Evolutionary conservation across 2,329 filamentous ascomycete genomes (phyloP), one percentile per base, ranked within the genome.

Genomic region (Paramyrothecium roridum): DNA sequence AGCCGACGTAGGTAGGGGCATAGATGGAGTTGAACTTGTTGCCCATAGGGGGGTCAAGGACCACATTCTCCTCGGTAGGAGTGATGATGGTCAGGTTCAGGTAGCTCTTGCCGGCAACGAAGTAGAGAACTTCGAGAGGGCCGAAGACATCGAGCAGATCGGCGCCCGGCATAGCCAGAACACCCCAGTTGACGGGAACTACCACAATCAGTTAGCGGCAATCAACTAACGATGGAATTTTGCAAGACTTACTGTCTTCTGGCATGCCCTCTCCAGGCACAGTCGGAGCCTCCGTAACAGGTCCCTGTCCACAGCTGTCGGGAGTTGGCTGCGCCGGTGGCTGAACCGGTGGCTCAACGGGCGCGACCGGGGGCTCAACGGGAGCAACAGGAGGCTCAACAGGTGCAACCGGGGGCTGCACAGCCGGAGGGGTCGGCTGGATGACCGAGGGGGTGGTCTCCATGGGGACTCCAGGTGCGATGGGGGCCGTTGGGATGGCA

Each of bases 81-180:
- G 55, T 54, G 52, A 57, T 57, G 43, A 57, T 45, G 30, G 45
- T 43, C 16, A 54, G 48, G 13, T 49, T 47, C 30, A 57, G 20
- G 33, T 56, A 54, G 17, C 50, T 51, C 33, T 48, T 55, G 30
- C 48, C 45, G 40, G 61, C 52, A 33, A 57, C 54, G 40, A 63
- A 52, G 52, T 61, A 59, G 49, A 64, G 58, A 49, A 60, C 26
- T 50, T 60, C 61, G 46, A 64, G 52, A 40, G 61, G 59, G 13
- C 61, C 62, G 40, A 54, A 62, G 48, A 64, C 54, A 54, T 64
- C 62, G 20, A 64, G 53, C 52, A 63, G 50, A 43, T 63, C 59
- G 16, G 60, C 54, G 19, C 56, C 57, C 17, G 52, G 55, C 50
- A 64, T 61, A 48, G 60, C 33, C 22, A 64, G 45, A 30, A 57